Base-by-base conservation (phyloP, 495 filamentous ascomycete genomes). In the Xylaria curta region DNA sequence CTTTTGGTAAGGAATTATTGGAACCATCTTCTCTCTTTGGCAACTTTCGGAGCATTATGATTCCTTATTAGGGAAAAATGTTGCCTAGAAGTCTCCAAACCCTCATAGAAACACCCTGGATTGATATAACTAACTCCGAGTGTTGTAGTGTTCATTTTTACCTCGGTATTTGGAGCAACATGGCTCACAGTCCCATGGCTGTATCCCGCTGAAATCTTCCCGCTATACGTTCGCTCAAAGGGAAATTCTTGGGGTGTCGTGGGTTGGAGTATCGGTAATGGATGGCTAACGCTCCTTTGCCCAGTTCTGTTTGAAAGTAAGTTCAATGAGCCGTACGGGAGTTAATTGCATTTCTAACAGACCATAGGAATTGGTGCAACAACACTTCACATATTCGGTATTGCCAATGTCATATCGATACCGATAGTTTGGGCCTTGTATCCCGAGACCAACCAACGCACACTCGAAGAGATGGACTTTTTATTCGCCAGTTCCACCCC, bases 201-300 rank as follows among this genome's bases (percentile, higher is more conserved):
- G 5, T 92, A 92, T 69, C 90, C 90, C 0, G 89, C 90, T 19
- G 91, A 93, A 74, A 92, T 92, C 65, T 92, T 92, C 79, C 91
- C 91, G 0, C 79, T 92, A 21, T 85, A 89, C 33, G 87, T 92
- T 12, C 87, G 91, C 31, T 91, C 90, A 5, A 88, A 89, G 40
- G 91, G 91, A 24, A 92, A 92, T 61, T 89, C 91, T n/a, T 92
- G 90, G 88, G 90, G 91, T 73, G 91, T 92, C 0, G 86, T 93
- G 3, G 90, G 91, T 19, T 93, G 91, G 90, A 88, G 85, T 68
- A 91, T 93, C 47, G 90, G 89, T n/a, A 91, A 91, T 70, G 90
- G 89, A 47, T 91, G 89, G 88, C 59, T 81, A 77, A 90, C 87
- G 0, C 85, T 91, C 8, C 81, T 91, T 5, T 90, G 88, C 63